Conservation (phyloP, 345 rosid genomes). For the Salix purpurea region DNA sequence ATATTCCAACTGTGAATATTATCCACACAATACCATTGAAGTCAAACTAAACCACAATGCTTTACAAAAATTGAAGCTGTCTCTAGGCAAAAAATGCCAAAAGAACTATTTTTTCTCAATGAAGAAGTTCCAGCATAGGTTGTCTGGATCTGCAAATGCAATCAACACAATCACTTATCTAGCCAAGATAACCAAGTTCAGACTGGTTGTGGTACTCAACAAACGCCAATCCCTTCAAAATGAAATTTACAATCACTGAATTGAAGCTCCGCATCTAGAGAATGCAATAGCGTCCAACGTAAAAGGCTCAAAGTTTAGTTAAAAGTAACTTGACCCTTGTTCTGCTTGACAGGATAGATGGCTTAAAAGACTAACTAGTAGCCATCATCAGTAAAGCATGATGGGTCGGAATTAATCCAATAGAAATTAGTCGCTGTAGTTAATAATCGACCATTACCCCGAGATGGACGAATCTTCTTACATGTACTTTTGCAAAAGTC, state of each 20-base stretch:
- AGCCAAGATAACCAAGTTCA: neutral
- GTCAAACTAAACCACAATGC: neutral
- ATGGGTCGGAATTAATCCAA: neutral
- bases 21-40: neutral
- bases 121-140: neutral
- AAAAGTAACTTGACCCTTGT: neutral
- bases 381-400: neutral
- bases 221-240: neutral
- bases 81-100: neutral
- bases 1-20: neutral
- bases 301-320: neutral
- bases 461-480: neutral
- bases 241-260: neutral
- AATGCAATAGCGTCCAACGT: neutral
- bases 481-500: neutral
- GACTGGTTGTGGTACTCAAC: neutral
- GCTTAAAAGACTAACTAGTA: neutral
- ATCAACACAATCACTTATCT: neutral
- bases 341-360: neutral
- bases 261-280: neutral
- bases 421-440: neutral
- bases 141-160: neutral
- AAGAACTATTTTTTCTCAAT: neutral
- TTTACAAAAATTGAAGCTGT: neutral
- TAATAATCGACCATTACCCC: neutral